Evolutionary conservation across 2,329 filamentous ascomycete species (phyloP).

Genomic region (Botrytis porri): DNA sequence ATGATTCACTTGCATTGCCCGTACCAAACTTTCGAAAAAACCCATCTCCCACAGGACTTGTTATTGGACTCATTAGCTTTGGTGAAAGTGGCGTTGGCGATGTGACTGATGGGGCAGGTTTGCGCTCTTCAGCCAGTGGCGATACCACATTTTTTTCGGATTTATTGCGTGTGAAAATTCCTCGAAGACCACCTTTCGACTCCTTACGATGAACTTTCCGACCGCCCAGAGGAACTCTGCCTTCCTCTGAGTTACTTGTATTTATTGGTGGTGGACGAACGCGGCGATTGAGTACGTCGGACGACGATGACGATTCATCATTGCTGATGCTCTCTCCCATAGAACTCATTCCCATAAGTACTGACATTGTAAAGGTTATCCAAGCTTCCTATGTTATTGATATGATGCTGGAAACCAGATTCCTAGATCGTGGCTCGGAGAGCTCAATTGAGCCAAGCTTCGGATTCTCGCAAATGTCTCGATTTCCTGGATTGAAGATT

Average conservation of each 20-base stretch:
- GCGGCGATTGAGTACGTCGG: slow-evolving; percentile 27
- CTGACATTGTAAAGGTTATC: slow-evolving; percentile 2
- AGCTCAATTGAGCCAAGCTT: not conserved
- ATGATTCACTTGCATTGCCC: slow-evolving; percentile 20
- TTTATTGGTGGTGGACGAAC: slow-evolving; percentile 32
- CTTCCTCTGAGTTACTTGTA: slow-evolving; percentile 18
- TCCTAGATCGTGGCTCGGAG: not conserved
- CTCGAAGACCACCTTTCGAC: slow-evolving; percentile 35
- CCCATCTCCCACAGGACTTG: slow-evolving; percentile 23
- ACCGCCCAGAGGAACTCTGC: slow-evolving; percentile 27
- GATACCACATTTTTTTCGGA: slow-evolving; percentile 27
- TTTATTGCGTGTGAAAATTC: slow-evolving; percentile 36
- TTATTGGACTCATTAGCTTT: slow-evolving; percentile 25
- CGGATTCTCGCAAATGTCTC: not conserved
- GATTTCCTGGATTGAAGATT: not conserved
- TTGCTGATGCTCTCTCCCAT: not conserved
- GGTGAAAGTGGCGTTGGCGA: slow-evolving; percentile 19
- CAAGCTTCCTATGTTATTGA: not conserved
- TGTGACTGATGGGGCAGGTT: slow-evolving; percentile 6
- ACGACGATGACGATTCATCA: not conserved
- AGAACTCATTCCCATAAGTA: not conserved
- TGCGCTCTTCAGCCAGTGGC: slow-evolving; percentile 26
- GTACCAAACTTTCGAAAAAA: slow-evolving; percentile 20
- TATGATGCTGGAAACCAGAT: slow-evolving; percentile 3
- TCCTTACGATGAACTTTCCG: slow-evolving; percentile 29